Conservation (phyloP, 805 yeast species). For the Ogataea saltuana region DNA sequence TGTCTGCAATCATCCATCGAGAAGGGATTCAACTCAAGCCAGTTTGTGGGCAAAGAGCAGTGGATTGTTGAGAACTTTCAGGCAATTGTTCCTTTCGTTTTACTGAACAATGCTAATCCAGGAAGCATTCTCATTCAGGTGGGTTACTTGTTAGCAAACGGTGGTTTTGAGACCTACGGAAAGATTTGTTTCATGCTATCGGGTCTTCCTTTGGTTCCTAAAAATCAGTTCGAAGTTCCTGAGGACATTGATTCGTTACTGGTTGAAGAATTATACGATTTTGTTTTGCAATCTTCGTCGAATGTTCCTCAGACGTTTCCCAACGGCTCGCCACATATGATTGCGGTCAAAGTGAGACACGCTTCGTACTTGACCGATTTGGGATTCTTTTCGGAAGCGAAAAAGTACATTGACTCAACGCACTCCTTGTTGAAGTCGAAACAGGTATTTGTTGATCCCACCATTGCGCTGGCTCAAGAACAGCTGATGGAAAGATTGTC, state of each 20-base stretch:
- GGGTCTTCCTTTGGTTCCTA: constrained; percentile 33
- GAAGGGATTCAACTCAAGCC: constrained; percentile 20
- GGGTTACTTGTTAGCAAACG: constrained; percentile 37
- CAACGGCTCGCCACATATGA: constrained; percentile 47
- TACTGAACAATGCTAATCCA: constrained; percentile 30
- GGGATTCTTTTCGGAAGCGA: constrained; percentile 59
- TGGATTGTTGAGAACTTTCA: constrained; percentile 35
- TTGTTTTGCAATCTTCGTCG: constrained; percentile 37
- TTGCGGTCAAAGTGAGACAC: constrained; percentile 63
- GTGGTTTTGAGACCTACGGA: constrained; percentile 42
- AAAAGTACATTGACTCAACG: constrained; percentile 59
- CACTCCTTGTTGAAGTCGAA: constrained; percentile 40
- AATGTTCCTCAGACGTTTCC: constrained; percentile 38
- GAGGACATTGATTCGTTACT: constrained; percentile 46
- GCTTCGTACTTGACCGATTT: constrained; percentile 70
- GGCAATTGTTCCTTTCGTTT: constrained; percentile 33
- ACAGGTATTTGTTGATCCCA: constrained; percentile 38
- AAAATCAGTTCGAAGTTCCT: constrained; percentile 19
- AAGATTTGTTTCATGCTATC: constrained; percentile 40
- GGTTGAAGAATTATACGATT: constrained; percentile 74
- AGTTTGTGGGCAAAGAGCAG: constrained; percentile 26
- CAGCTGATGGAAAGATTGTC: constrained; percentile 48
- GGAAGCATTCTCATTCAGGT: constrained; percentile 30
- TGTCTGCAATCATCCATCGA: constrained; percentile 29
- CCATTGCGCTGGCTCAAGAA: constrained; percentile 36